These are phyloP conservation scores for Leccinum rimulosum DNA, from an alignment of 768 basidiomycete species.

Conservation along the genomic window DNA sequence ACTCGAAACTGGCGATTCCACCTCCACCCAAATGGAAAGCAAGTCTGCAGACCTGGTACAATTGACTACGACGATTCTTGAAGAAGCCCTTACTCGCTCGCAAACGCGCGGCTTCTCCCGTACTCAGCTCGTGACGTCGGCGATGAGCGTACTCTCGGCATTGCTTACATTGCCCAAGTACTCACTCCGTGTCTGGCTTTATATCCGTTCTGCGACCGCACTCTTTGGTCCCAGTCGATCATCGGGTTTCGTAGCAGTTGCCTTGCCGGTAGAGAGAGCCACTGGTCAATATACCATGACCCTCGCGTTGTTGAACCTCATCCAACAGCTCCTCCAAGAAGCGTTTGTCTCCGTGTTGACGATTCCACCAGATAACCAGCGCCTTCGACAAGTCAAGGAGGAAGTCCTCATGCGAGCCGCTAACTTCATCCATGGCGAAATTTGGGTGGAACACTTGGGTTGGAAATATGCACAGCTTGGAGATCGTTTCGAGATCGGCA, in stretches of 20 bases:
- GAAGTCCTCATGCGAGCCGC: conserved; percentile 79
- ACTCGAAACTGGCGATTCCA: conserved; percentile 42
- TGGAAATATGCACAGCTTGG: conserved; percentile 87
- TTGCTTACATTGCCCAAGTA: conserved; percentile 71
- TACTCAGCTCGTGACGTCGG: conserved; percentile 69
- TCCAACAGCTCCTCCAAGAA: conserved; percentile 73
- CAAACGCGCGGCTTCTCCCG: conserved; percentile 43
- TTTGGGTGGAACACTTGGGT: conserved; percentile 81
- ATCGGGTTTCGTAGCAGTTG: conserved; percentile 57
- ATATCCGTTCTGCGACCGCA: conserved; percentile 73
- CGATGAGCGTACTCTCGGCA: conserved; percentile 77
- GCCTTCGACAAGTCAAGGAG: conserved; percentile 72
- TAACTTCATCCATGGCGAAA: conserved; percentile 77
- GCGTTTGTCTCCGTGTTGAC: conserved; percentile 52
- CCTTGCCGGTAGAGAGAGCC: conserved; percentile 67
- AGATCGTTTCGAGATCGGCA: conserved; percentile 81
- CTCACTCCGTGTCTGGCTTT: conserved; percentile 86
- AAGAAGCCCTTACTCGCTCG: conserved; percentile 65
- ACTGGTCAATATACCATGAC: conserved; percentile 83
- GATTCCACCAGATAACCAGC: conserved; percentile 53
- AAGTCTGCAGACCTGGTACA: conserved; percentile 73
- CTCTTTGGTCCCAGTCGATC: conserved; percentile 67
- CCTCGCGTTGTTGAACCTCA: conserved; percentile 70
- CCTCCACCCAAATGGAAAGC: conserved; percentile 43
- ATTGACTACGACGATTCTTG: conserved; percentile 76